Evolutionary conservation across 2,329 filamentous ascomycete genomes (phyloP).

Genomic region (Aspergillus ibericus): DNA sequence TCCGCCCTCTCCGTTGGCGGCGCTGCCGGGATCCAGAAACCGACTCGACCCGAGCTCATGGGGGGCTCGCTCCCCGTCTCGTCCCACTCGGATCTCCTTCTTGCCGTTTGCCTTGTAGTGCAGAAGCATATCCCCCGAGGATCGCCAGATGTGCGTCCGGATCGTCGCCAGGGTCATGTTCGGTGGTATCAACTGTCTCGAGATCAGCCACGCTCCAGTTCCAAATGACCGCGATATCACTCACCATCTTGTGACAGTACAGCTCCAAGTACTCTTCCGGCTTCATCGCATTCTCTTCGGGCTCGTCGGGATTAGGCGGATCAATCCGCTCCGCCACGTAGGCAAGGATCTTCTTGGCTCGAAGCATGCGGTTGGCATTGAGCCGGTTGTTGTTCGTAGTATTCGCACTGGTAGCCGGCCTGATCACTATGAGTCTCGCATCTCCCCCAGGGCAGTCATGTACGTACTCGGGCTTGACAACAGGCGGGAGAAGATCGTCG

Average conservation of each 20-base stretch:
- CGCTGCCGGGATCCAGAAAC: conserved; percentile 9
- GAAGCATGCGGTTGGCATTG: conserved; percentile 95
- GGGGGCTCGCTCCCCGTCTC: conserved; percentile 19
- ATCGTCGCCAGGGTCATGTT: conserved; percentile 94
- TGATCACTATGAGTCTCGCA: conserved; percentile 9
- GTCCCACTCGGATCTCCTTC: conserved; percentile 50
- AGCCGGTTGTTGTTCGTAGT: conserved; percentile 67
- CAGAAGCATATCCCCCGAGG: conserved; percentile 86
- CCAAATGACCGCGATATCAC: conserved; percentile 33
- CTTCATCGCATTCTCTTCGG: conserved; percentile 61
- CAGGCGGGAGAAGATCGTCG: conserved; percentile 70
- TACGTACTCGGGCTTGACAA: conserved; percentile 70
- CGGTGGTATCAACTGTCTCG: conserved; percentile 56
- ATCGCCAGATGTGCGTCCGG: conserved; percentile 89
- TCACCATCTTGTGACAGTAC: conserved; percentile 87
- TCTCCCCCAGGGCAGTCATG: conserved; percentile 20
- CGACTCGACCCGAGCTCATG: conserved; percentile 10
- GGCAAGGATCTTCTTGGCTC: conserved; percentile 88
- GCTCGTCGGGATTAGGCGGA: conserved; percentile 58
- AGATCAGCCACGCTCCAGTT: conserved; percentile 5
- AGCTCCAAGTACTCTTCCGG: conserved; percentile 94
- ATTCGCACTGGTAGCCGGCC: conserved; percentile 24
- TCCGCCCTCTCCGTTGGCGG: conserved; percentile 22
- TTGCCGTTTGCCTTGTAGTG: conserved; percentile 91
- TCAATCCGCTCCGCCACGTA: conserved; percentile 95